A percentile compares a stretch with the other conserved stretches of the same genome.
Conservation (phyloP, 306 rosid genomes). For the Herpetospermum pedunculosum region DNA sequence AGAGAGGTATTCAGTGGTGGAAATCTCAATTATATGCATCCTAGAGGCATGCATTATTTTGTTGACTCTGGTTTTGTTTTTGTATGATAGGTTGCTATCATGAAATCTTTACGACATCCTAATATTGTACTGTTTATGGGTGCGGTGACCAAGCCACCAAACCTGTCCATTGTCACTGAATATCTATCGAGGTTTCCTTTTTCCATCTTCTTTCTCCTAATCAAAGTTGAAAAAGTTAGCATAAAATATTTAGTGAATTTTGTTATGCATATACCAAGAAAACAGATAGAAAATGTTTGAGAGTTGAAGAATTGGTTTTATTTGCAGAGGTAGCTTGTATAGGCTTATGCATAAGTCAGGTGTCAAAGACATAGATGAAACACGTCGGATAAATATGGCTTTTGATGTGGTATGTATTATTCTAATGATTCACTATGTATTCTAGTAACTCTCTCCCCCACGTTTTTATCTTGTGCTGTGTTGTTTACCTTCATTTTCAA, state of each 20-base stretch:
- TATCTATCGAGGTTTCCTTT: constrained; percentile 75
- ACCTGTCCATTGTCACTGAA: constrained; percentile 94
- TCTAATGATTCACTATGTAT: not conserved
- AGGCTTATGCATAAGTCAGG: constrained; percentile 81
- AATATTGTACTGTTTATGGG: constrained; percentile 97
- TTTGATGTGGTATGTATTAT: constrained; percentile 72
- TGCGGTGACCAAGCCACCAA: constrained; percentile 92
- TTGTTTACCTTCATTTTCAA: not conserved
- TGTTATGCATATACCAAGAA: not conserved
- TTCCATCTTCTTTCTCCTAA: constrained; percentile 10
- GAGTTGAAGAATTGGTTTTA: constrained; percentile 20
- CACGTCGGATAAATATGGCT: constrained; percentile 83
- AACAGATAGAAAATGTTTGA: constrained; percentile 14
- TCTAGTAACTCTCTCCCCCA: not conserved
- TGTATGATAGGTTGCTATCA: constrained; percentile 74
- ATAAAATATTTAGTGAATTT: not conserved
- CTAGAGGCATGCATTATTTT: not conserved
- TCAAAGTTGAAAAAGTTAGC: not conserved
- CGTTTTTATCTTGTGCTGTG: constrained; percentile 9
- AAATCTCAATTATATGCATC: constrained; percentile 3
- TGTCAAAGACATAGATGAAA: constrained; percentile 86
- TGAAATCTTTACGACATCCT: constrained; percentile 92
- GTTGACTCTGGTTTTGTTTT: constrained; percentile 17
- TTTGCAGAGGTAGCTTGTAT: constrained; percentile 96
- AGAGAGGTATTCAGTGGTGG: constrained; percentile 60